These are phyloP conservation scores for Colletotrichum musicola DNA, from an alignment of 2,329 filamentous ascomycete genomes.

Conservation along the genomic window DNA sequence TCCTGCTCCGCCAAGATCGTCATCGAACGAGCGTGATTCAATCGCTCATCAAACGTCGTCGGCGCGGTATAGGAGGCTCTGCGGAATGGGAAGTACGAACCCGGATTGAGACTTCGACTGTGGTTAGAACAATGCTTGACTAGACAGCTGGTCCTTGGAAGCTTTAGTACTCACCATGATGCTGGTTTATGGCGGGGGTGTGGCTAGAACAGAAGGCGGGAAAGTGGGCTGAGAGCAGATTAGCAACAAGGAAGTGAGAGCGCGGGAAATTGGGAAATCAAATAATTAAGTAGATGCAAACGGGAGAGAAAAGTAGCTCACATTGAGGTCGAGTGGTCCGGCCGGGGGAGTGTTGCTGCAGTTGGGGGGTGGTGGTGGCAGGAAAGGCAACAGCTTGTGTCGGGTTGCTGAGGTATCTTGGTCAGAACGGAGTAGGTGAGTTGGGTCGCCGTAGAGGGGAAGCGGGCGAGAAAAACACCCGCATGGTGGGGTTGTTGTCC, in stretches of 20 bases:
- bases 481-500: constrained; percentile 42
- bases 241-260: constrained; percentile 21
- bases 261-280: constrained; percentile 14
- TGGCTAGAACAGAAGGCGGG: constrained; percentile 38
- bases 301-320: constrained; percentile 21
- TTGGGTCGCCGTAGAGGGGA: constrained; percentile 40
- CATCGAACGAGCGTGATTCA: constrained; percentile 30
- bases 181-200: constrained; percentile 46
- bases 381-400: constrained; percentile 40
- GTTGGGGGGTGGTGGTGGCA: constrained; percentile 32
- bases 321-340: constrained; percentile 27
- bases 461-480: constrained; percentile 42
- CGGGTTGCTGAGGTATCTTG: constrained; percentile 40
- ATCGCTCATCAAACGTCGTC: constrained; percentile 28
- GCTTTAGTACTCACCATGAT: constrained; percentile 54
- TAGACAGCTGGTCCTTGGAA: constrained; percentile 34
- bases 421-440: constrained; percentile 36
- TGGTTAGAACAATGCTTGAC: constrained; percentile 30
- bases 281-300: constrained; percentile 8
- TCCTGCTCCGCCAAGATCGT: constrained; percentile 36
- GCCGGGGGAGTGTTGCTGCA: constrained; percentile 30
- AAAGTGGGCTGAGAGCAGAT: constrained; percentile 41
- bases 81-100: constrained; percentile 60
- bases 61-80: constrained; percentile 22
- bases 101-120: constrained; percentile 73